Evolutionary conservation across 164 flowering plant genomes (phyloP).

Genomic region (Annona squamosa): DNA sequence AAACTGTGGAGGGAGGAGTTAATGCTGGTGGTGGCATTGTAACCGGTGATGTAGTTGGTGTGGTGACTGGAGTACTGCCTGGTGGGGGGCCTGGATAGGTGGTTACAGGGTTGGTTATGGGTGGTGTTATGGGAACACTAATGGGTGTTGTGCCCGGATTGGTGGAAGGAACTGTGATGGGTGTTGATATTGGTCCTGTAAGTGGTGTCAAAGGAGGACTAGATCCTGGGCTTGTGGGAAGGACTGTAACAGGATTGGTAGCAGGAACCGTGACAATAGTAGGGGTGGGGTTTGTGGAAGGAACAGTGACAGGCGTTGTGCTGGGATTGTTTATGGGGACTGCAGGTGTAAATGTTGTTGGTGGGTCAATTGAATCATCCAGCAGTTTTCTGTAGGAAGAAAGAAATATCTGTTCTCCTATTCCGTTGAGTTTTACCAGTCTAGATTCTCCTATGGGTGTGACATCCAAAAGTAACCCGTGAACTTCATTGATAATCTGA

Average conservation of each 20-base stretch:
- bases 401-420: constrained; percentile 24
- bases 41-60: constrained; percentile 27
- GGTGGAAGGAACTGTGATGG: constrained; percentile 10
- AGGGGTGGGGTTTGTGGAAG: constrained; percentile 23
- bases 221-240: constrained; percentile 16
- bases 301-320: constrained; percentile 11
- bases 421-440: constrained; percentile 20
- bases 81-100: constrained; percentile 31
- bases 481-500: constrained; percentile 10
- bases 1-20: constrained; percentile 32
- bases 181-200: constrained; percentile 14
- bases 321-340: constrained; percentile 16
- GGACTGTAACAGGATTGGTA: constrained; percentile 25
- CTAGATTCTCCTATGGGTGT: constrained; percentile 16
- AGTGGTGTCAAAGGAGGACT: constrained; percentile 35
- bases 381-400: constrained; percentile 36
- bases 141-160: constrained; percentile 12
- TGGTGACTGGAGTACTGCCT: constrained; percentile 24
- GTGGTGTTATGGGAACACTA: constrained; percentile 9
- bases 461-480: constrained; percentile 27
- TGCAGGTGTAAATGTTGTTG: constrained; percentile 5
- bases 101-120: constrained; percentile 42
- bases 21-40: constrained; percentile 36
- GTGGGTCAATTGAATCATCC: constrained; percentile 9
- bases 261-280: constrained; percentile 44